phyloP scores from a whole-genome alignment of 352 stramenopile species.

The Phytopythium ostracodes region DNA sequence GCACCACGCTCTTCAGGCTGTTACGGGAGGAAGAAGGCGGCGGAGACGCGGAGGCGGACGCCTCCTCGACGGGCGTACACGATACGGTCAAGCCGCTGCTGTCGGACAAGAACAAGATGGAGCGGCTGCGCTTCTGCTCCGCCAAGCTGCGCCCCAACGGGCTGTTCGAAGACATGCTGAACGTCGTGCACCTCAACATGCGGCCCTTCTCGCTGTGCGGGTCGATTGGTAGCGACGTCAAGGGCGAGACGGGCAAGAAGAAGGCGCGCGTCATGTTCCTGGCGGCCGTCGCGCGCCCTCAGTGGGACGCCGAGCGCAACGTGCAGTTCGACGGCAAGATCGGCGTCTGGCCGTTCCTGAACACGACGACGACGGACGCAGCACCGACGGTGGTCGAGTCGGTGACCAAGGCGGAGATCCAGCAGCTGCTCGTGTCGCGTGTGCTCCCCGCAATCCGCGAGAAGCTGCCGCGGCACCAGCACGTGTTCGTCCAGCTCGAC shows the following conservation, averaged over 20 bases:
- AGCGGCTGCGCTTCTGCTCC: constrained; percentile 28
- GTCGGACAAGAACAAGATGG: constrained; percentile 35
- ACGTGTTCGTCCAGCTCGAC: constrained; percentile 32
- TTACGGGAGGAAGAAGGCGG: constrained; percentile 22
- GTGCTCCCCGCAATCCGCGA: constrained; percentile 36
- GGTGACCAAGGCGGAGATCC: constrained; percentile 30
- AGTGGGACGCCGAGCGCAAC: constrained; percentile 27
- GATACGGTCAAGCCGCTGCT: constrained; percentile 29
- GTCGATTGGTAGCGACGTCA: background rate
- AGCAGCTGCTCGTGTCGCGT: constrained; percentile 22
- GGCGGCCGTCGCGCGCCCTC: constrained; percentile 30
- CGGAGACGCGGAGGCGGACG: background rate
- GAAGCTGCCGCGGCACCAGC: constrained; percentile 22
- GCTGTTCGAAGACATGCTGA: constrained; percentile 38
- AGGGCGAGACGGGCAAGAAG: constrained; percentile 17
- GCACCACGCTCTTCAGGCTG: constrained; percentile 34
- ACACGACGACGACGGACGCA: constrained; percentile 8
- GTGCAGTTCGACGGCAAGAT: constrained; percentile 40
- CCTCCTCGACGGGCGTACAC: constrained; percentile 13
- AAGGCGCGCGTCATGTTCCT: constrained; percentile 41
- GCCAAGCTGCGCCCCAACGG: constrained; percentile 29
- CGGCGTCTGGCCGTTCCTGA: constrained; percentile 28
- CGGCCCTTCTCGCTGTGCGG: constrained; percentile 29
- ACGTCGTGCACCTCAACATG: constrained; percentile 38
- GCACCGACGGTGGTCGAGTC: constrained; percentile 15